These are phyloP conservation scores for Sedum album DNA, from an alignment of 164 flowering plant species.

Conservation along the genomic window DNA sequence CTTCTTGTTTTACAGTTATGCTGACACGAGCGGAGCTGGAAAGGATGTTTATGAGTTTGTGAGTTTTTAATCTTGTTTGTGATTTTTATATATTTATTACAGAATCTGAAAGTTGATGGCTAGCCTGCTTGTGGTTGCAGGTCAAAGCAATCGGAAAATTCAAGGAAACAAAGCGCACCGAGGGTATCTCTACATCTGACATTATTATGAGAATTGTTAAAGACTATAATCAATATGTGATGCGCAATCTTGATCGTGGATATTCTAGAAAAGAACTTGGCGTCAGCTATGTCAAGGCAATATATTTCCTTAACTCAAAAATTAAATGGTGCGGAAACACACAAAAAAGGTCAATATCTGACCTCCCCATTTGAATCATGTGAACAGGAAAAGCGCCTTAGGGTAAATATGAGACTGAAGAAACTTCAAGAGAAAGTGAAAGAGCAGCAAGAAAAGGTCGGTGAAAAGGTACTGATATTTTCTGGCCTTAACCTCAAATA, in stretches of 20 bases:
- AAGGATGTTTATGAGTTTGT: conserved; percentile 49
- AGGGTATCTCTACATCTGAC: not conserved
- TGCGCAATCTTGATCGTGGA: not conserved
- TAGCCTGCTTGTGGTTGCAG: conserved; percentile 18
- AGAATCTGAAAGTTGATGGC: not conserved
- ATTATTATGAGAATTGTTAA: conserved; percentile 84
- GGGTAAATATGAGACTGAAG: conserved; percentile 66
- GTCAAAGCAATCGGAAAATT: conserved; percentile 42
- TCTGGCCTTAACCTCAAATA: not conserved
- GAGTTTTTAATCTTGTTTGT: conserved; percentile 16
- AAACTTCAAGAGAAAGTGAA: conserved; percentile 45
- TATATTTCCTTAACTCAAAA: conserved; percentile 7
- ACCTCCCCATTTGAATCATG: conserved; percentile 9
- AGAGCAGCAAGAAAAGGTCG: conserved; percentile 89
- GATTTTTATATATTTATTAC: not conserved
- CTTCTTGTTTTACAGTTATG: conserved; percentile 26
- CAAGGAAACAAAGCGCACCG: not conserved
- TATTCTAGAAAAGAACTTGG: not conserved
- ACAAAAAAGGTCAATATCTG: not conserved
- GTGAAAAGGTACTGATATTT: conserved; percentile 21
- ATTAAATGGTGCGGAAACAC: not conserved
- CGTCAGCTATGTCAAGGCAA: conserved; percentile 91
- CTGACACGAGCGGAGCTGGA: not conserved
- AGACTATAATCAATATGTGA: conserved; percentile 57
- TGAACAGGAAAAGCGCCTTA: conserved; percentile 74